These are phyloP conservation scores for Spiromastix sp. DNA, from an alignment of 2,329 filamentous ascomycete species.

Conservation along the genomic window DNA sequence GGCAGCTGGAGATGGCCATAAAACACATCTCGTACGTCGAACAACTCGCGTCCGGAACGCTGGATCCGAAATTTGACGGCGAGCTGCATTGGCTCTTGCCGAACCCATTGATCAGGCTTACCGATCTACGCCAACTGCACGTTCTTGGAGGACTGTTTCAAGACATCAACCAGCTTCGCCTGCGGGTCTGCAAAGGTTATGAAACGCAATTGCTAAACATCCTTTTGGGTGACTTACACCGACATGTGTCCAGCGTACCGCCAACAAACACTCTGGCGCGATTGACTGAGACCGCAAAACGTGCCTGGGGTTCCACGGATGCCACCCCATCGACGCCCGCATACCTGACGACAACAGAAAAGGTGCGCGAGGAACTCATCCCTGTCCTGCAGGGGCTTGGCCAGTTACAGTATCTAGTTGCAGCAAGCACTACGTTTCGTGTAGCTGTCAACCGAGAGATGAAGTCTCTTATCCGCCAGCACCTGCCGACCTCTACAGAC, in stretches of 20 bases:
- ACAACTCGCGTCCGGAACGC: slow-evolving; percentile 10
- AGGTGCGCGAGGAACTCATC: slow-evolving; percentile 5
- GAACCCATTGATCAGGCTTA: too few species aligned
- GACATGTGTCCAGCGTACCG: slow-evolving; percentile 3
- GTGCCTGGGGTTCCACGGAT: too few species aligned
- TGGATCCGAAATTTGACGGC: slow-evolving; percentile 6
- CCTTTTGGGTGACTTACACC: too few species aligned
- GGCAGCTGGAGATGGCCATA: slow-evolving; percentile 6
- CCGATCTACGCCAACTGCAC: slow-evolving; percentile 5
- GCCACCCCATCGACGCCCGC: background rate
- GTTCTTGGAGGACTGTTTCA: slow-evolving; percentile 2
- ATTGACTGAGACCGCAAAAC: slow-evolving; percentile 3
- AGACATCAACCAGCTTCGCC: slow-evolving; percentile 1
- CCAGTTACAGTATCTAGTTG: slow-evolving; percentile 3
- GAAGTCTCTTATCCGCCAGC: slow-evolving; percentile 68
- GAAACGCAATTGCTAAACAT: too few species aligned
- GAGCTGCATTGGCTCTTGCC: slow-evolving; percentile 4
- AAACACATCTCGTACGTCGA: slow-evolving; percentile 10
- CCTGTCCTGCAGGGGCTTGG: slow-evolving; percentile 3
- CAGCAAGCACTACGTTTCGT: slow-evolving; percentile 48
- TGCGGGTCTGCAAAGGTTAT: too few species aligned
- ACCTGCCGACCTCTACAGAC: slow-evolving; percentile 83
- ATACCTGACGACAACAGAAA: slow-evolving; percentile 4
- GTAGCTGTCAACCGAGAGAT: slow-evolving; percentile 77
- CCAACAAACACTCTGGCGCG: slow-evolving; percentile 2